Evolutionary conservation across 371 early-diverging fungal genomes (phyloP).

Genomic region (Mucor plumbeus): DNA sequence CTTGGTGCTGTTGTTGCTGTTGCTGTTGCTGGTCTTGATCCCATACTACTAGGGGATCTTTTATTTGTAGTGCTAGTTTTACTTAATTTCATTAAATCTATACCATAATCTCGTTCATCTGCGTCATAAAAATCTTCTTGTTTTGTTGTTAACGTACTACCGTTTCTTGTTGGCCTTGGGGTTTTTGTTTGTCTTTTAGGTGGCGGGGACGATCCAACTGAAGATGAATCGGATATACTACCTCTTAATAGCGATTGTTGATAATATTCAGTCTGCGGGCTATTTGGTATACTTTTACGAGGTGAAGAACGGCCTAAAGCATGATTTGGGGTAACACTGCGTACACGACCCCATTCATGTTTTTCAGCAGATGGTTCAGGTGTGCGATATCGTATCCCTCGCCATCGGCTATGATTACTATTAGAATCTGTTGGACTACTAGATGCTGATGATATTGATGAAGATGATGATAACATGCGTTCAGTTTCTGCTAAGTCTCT

Average conservation of each 20-base stretch:
- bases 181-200: constrained; percentile 13
- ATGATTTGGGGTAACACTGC: constrained; percentile 26
- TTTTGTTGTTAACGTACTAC: constrained; percentile 6
- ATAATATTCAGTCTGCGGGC: background rate
- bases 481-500: constrained; percentile 55
- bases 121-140: constrained; percentile 36
- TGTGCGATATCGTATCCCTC: constrained; percentile 38
- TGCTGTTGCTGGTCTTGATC: background rate
- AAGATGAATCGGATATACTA: constrained; percentile 26
- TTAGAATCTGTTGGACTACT: constrained; percentile 4
- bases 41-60: background rate
- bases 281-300: background rate
- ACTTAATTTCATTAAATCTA: constrained; percentile 22
- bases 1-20: constrained; percentile 11
- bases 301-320: constrained; percentile 17
- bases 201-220: constrained; percentile 16
- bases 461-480: constrained; percentile 25
- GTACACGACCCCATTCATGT: constrained; percentile 5
- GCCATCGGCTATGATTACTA: constrained; percentile 29
- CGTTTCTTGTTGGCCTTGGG: constrained; percentile 20
- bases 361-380: constrained; percentile 31
- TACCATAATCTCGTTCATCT: constrained; percentile 28
- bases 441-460: constrained; percentile 1
- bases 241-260: constrained; percentile 16
- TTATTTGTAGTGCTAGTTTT: background rate